Evolutionary conservation across 306 rosid species (phyloP), one percentile per base, ranked within the genome.

Genomic region (Albizia julibrissin): DNA sequence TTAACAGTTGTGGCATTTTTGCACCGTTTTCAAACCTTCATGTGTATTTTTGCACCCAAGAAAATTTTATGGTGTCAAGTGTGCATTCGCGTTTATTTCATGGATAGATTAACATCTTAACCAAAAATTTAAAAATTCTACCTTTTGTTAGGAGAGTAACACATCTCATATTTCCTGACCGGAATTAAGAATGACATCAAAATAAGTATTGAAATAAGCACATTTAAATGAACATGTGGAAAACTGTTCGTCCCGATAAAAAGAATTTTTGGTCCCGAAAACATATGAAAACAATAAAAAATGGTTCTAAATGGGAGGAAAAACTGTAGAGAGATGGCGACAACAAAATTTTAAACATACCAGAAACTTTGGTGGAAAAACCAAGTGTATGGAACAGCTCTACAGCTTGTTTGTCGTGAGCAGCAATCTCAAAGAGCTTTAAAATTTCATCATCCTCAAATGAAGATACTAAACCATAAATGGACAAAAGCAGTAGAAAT

Each of bases 401-500:
- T 22, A 80, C 71, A 37, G 89, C 87, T 81, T 82, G 79, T 84
- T 90, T 76, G 54, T 88, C 84, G 67, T 62, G 87, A 76, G 77
- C 85, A 84, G 73, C 75, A 3, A 56, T 19, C 86, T 87, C 87
- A 49, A 88, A 78, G 54, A 89, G 87, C 89, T 81, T 80, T 33
- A 89, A 80, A 81, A 88, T 81, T 78, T 87, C 93, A 58, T 81
- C 85, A 75, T 70, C 72, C 21, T 72, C 18, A 42, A 89, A 86
- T 10, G 77, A 72, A 79, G 89, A 76, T 68, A 66, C 62, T 78
- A 93, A 84, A 61, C 85, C 86, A 76, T 87, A 91, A 26, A 84
- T 40, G 29, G 74, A 80, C 49, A 90, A 19, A 58, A 93, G 81
- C 65, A 77, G 88, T 69, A 93, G 81, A 83, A 90, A 89, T 54